Percentiles rank a stretch among this genome's conserved stretches.
Conservation (phyloP, 305 asterid genomes). For the Plantago coronopus region DNA sequence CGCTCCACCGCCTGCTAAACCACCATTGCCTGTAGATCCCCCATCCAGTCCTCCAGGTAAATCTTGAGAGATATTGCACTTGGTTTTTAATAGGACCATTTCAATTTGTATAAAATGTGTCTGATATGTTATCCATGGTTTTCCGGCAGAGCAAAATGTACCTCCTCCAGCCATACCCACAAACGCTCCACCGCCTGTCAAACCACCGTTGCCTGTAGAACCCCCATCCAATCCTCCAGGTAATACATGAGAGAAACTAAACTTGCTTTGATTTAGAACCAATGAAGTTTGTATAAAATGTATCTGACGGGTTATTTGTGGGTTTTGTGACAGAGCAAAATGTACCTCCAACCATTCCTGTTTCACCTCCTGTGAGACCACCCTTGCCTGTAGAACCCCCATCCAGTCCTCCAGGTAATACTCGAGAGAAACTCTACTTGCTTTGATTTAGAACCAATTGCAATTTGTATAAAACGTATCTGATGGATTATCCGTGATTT, state of each 20-base stretch:
- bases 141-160: constrained; percentile 21
- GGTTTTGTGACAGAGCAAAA: constrained; percentile 20
- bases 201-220: constrained; percentile 34
- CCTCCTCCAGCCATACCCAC: constrained; percentile 37
- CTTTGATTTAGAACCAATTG: not conserved
- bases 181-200: constrained; percentile 30
- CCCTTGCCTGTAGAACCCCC: constrained; percentile 40
- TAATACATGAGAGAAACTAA: constrained; percentile 19
- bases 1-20: constrained; percentile 32
- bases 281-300: not conserved
- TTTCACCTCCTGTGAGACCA: constrained; percentile 34
- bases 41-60: constrained; percentile 72
- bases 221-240: constrained; percentile 74
- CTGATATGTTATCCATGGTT: not conserved
- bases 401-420: constrained; percentile 31
- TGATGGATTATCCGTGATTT: too few relatives aligned
- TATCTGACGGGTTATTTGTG: not conserved
- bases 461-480: constrained; percentile 8
- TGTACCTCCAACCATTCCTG: constrained; percentile 37
- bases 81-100: not conserved
- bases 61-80: constrained; percentile 17
- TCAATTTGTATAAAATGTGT: not conserved
- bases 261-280: constrained; percentile 15
- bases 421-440: not conserved
- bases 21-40: constrained; percentile 40